Conservation (phyloP, 768 basidiomycete species). For the Stropharia rugosoannulata region DNA sequence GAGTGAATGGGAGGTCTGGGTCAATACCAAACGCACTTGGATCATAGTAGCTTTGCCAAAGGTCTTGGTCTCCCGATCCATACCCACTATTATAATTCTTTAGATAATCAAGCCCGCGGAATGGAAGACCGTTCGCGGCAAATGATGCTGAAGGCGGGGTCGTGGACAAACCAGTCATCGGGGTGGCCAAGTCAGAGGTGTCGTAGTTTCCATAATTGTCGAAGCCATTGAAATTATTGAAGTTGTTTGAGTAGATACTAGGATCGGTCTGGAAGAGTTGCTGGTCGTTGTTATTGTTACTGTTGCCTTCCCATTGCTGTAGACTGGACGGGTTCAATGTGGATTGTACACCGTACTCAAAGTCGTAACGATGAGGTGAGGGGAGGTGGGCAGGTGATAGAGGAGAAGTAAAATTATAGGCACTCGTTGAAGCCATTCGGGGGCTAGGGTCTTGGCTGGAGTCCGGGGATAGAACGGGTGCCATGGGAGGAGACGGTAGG, state of each 20-base stretch:
- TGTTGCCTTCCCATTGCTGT: conserved; percentile 47
- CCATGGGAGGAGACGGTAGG: conserved; percentile 67
- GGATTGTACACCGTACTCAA: conserved; percentile 45
- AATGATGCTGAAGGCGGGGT: conserved; percentile 66
- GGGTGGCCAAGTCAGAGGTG: conserved; percentile 35
- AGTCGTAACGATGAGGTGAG: conserved; percentile 58
- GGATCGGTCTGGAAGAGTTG: conserved; percentile 40
- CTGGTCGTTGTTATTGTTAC: conserved; percentile 29
- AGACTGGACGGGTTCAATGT: conserved; percentile 35
- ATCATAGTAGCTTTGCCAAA: conserved; percentile 74
- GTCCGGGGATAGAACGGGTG: conserved; percentile 28
- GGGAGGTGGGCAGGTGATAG: conserved; percentile 52
- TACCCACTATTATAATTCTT: conserved; percentile 68
- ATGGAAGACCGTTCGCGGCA: conserved; percentile 74
- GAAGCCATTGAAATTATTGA: conserved; percentile 42
- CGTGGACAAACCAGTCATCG: conserved; percentile 46
- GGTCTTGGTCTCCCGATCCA: conserved; percentile 45
- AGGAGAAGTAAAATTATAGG: conserved; percentile 47
- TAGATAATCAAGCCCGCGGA: conserved; percentile 81
- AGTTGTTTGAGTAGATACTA: conserved; percentile 42
- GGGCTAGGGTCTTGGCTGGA: conserved; percentile 46
- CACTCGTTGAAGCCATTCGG: conserved; percentile 42
- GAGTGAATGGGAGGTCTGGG: conserved; percentile 73
- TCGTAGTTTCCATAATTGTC: conserved; percentile 39
- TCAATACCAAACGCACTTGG: conserved; percentile 72